Conservation (phyloP, 306 rosid genomes). For the Citrullus colocynthis region DNA sequence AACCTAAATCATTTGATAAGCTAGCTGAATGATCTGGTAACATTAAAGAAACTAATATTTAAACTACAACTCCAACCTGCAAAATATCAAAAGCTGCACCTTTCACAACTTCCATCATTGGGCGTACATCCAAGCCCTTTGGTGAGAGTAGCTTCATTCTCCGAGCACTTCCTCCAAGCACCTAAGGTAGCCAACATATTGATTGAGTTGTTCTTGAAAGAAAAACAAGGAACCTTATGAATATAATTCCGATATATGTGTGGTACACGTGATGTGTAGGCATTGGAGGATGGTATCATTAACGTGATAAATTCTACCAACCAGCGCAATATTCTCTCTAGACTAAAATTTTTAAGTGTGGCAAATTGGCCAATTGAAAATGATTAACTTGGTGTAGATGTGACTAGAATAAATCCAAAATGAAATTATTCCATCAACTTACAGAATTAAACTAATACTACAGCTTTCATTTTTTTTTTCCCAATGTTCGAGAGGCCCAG, state of each 20-base stretch:
- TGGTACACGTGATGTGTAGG: not conserved
- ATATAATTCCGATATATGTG: not conserved
- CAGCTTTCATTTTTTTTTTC: not conserved
- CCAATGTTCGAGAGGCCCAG: no score
- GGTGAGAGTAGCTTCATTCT: slow-evolving; percentile 83
- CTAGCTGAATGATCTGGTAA: not conserved
- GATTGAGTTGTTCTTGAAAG: not conserved
- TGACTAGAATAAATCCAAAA: not conserved
- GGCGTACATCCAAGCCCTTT: slow-evolving; percentile 95
- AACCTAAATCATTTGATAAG: not conserved
- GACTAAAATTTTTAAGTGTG: not conserved
- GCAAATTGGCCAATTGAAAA: not conserved
- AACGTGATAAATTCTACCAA: not conserved
- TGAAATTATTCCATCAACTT: not conserved
- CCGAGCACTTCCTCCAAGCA: slow-evolving; percentile 85
- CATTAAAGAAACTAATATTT: slow-evolving; percentile 1
- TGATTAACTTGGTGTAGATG: not conserved
- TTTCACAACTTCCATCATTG: slow-evolving; percentile 98
- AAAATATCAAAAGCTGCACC: slow-evolving; percentile 90
- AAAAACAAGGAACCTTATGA: not conserved
- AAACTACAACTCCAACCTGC: slow-evolving; percentile 36
- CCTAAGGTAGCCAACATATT: slow-evolving; percentile 26
- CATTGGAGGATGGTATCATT: not conserved
- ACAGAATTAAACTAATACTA: not conserved
- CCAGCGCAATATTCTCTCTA: not conserved